phyloP scores from a whole-genome alignment of 768 basidiomycete species.

The Dioszegia aurantiaca region DNA sequence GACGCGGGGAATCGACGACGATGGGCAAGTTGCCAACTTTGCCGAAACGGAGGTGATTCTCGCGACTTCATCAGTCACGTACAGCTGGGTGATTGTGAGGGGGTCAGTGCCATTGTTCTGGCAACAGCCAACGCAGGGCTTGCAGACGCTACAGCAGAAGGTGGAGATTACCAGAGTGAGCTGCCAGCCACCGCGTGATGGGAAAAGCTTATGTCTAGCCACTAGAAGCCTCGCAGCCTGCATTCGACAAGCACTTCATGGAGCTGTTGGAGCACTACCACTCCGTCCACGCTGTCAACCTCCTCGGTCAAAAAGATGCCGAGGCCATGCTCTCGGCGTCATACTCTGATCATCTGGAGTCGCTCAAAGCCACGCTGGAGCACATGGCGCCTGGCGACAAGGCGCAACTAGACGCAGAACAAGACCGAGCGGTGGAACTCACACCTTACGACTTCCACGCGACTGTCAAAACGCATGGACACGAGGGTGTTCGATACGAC shows the following conservation, averaged over 20 bases:
- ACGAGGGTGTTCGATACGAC: slow-evolving; percentile 78
- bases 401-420: slow-evolving; percentile 49
- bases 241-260: slow-evolving; percentile 90
- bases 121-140: slow-evolving; percentile 80
- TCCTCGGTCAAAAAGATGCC: slow-evolving; percentile 87
- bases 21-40: slow-evolving; percentile 84
- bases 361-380: slow-evolving; percentile 33
- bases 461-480: slow-evolving; percentile 72
- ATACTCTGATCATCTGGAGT: slow-evolving; percentile 70
- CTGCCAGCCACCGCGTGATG: not conserved
- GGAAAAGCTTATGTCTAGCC: slow-evolving; percentile 56
- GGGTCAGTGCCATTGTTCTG: slow-evolving; percentile 97
- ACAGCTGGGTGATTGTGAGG: slow-evolving; percentile 90
- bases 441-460: slow-evolving; percentile 95
- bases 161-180: slow-evolving; percentile 68
- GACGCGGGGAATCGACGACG: slow-evolving; percentile 89
- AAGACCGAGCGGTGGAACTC: slow-evolving; percentile 51
- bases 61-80: slow-evolving; percentile 77
- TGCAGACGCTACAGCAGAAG: slow-evolving; percentile 88
- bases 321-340: slow-evolving; percentile 78
- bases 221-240: slow-evolving; percentile 84
- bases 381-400: slow-evolving; percentile 17
- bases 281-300: slow-evolving; percentile 79
- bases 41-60: slow-evolving; percentile 96
- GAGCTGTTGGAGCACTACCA: slow-evolving; percentile 83